Evolutionary conservation across 2,329 filamentous ascomycete genomes (phyloP).

Genomic region (Fusarium brachygibbosum): DNA sequence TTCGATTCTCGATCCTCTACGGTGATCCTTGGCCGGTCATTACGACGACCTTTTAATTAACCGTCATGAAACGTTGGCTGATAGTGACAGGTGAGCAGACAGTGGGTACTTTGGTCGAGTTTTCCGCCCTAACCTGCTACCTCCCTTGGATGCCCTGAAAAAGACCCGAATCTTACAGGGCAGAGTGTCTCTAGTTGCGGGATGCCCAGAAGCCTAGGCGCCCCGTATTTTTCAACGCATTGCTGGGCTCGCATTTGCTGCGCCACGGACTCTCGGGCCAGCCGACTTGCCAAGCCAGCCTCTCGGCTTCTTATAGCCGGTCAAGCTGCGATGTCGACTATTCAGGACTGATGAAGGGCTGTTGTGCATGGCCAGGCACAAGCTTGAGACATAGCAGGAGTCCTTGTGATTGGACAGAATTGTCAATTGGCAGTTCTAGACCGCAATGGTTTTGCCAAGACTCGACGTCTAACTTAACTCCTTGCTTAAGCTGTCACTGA

Average conservation of each 20-base stretch:
- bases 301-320: conserved; percentile 52
- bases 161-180: conserved; percentile 39
- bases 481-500: conserved; percentile 36
- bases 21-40: background rate
- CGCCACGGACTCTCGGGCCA: conserved; percentile 50
- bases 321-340: conserved; percentile 42
- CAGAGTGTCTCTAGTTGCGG: conserved; percentile 41
- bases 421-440: conserved; percentile 28
- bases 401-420: conserved; percentile 23
- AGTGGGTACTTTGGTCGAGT: conserved; percentile 40
- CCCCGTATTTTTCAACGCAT: conserved; percentile 48
- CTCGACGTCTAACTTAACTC: conserved; percentile 13
- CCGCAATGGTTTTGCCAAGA: conserved; percentile 37
- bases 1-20: conserved; percentile 1
- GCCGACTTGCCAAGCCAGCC: conserved; percentile 50
- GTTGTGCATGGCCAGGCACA: conserved; percentile 27
- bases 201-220: conserved; percentile 44
- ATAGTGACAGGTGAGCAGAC: conserved; percentile 37
- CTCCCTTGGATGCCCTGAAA: conserved; percentile 35
- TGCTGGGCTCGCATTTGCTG: conserved; percentile 46
- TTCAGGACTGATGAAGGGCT: conserved; percentile 37
- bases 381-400: conserved; percentile 35
- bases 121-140: conserved; percentile 36
- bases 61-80: conserved; percentile 32
- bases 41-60: conserved; percentile 1